A percentile compares a stretch with the other conserved stretches of the same genome.
Evolutionary conservation across 1,284 basidiomycete species (phyloP).

Genomic region (Testicularia cyperi): DNA sequence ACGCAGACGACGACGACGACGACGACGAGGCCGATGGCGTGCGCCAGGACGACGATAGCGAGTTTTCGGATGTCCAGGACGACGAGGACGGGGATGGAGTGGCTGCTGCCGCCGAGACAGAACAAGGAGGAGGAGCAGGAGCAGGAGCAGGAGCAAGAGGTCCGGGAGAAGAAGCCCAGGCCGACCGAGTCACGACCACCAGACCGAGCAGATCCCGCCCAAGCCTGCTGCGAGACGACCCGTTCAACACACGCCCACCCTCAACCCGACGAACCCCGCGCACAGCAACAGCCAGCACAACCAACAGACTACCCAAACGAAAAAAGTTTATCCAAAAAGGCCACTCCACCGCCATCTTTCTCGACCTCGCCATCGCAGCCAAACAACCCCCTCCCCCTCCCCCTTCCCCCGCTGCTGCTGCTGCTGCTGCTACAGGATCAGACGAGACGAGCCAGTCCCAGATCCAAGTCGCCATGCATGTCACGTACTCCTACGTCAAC

Average conservation of each 20-base stretch:
- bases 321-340: constrained; percentile 23
- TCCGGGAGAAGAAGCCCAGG: neutral
- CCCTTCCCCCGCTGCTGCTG: too few species aligned
- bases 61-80: constrained; percentile 5
- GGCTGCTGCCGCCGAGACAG: neutral
- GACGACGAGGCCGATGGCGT: constrained; percentile 8
- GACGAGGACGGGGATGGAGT: constrained; percentile 1
- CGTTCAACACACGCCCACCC: too few species aligned
- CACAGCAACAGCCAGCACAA: neutral
- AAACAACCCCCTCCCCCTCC: constrained; percentile 3
- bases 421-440: too few species aligned
- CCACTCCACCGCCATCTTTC: constrained; percentile 21
- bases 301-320: neutral
- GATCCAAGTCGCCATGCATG: constrained; percentile 34
- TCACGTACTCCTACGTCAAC: constrained; percentile 41
- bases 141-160: constrained; percentile 4
- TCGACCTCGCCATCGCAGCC: constrained; percentile 19
- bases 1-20: constrained; percentile 1
- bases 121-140: neutral
- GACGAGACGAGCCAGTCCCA: too few species aligned
- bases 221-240: too few species aligned
- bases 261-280: too few species aligned
- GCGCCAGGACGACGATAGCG: constrained; percentile 11
- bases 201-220: too few species aligned
- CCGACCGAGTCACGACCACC: neutral